Conservation (phyloP, 371 early-diverging fungal genomes). For the Apophysomyces elegans region DNA sequence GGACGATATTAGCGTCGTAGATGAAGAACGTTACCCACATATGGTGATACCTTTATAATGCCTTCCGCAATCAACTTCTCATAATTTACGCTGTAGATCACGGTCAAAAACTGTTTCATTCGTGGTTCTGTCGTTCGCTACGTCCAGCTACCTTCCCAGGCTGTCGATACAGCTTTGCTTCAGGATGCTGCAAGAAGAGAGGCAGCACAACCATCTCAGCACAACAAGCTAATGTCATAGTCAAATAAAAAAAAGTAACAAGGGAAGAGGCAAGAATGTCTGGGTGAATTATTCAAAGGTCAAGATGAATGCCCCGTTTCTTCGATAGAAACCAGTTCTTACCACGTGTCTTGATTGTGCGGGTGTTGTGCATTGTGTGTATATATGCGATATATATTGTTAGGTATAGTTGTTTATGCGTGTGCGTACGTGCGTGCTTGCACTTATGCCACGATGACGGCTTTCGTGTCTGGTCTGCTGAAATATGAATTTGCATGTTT, state of each 20-base stretch:
- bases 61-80: not conserved
- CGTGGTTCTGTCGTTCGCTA: constrained; percentile 99
- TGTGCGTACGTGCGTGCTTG: too few relatives aligned
- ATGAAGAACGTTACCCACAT: constrained; percentile 93
- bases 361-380: not conserved
- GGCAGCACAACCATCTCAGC: constrained; percentile 69
- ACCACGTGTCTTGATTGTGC: not conserved
- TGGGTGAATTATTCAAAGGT: not conserved
- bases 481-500: constrained; percentile 4
- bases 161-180: constrained; percentile 91
- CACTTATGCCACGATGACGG: too few relatives aligned
- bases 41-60: constrained; percentile 69
- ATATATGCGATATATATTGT: too few relatives aligned
- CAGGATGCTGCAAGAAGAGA: constrained; percentile 96
- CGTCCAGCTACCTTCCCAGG: constrained; percentile 87
- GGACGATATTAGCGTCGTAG: constrained; percentile 87
- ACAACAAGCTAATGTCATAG: constrained; percentile 54
- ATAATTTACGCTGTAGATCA: constrained; percentile 57
- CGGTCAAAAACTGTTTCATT: constrained; percentile 97
- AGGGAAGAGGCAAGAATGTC: not conserved
- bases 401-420: too few relatives aligned
- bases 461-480: too few relatives aligned
- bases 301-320: not conserved
- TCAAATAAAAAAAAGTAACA: constrained; percentile 39
- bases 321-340: not conserved